Conservation (phyloP, 192 early-diverging fungal genomes). For the Coemansia sp. region DNA sequence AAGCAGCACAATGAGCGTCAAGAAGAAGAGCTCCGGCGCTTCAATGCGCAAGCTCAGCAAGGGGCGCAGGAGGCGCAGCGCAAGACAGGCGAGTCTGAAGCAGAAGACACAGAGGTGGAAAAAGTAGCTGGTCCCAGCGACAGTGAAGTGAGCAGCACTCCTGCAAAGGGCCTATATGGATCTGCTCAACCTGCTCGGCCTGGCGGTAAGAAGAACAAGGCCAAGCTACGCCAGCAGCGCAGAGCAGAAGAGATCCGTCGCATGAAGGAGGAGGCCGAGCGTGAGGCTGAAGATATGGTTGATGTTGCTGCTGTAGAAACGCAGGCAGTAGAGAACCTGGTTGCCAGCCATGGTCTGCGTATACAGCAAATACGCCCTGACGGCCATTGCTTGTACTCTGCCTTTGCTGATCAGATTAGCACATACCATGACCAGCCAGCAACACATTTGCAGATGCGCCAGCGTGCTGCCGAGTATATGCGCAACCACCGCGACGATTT, state of each 20-base stretch:
- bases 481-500: slow-evolving; percentile 79
- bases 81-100: slow-evolving; percentile 14
- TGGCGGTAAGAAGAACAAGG: slow-evolving; percentile 57
- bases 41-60: slow-evolving; percentile 2
- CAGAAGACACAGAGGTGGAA: slow-evolving; percentile 7
- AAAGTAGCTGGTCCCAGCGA: not conserved
- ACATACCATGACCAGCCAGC: slow-evolving; percentile 55
- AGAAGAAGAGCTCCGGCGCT: slow-evolving; percentile 55
- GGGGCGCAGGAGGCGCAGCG: slow-evolving; percentile 1
- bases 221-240: slow-evolving; percentile 59
- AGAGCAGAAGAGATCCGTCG: slow-evolving; percentile 71
- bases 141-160: slow-evolving; percentile 14
- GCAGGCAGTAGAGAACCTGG: slow-evolving; percentile 61
- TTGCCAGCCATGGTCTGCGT: slow-evolving; percentile 56
- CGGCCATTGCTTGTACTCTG: slow-evolving; percentile 94
- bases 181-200: slow-evolving; percentile 19
- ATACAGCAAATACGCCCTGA: slow-evolving; percentile 78
- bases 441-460: slow-evolving; percentile 65
- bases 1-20: slow-evolving; percentile 61
- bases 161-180: slow-evolving; percentile 9
- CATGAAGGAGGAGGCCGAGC: slow-evolving; percentile 67
- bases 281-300: slow-evolving; percentile 71
- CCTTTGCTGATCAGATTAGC: slow-evolving; percentile 77
- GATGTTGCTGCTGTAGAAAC: slow-evolving; percentile 75
- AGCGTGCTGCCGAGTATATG: slow-evolving; percentile 77